Evolutionary conservation across 2,329 filamentous ascomycete genomes (phyloP).

Genomic region (Calonectria montana): DNA sequence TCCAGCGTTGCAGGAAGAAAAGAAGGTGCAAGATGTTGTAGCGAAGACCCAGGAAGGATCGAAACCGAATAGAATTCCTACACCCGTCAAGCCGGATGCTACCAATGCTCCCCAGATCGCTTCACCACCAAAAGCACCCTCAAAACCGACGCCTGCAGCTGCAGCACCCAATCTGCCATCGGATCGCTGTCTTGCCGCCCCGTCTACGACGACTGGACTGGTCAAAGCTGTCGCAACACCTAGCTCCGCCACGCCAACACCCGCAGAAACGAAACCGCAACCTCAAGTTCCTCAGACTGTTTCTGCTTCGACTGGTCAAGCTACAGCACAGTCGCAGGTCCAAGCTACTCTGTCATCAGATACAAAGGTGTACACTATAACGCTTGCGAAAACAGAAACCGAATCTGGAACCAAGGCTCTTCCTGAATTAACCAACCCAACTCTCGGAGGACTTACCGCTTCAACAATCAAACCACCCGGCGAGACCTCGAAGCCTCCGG

Average conservation of each 20-base stretch:
- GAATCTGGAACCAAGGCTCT: constrained; percentile 13
- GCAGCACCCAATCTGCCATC: background rate
- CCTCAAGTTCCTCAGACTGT: background rate
- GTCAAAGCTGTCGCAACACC: constrained; percentile 28
- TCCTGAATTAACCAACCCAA: constrained; percentile 11
- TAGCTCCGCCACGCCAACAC: constrained; percentile 19
- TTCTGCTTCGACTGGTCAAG: background rate
- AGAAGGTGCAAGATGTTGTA: constrained; percentile 11
- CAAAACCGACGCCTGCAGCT: constrained; percentile 19
- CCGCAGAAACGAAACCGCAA: constrained; percentile 8
- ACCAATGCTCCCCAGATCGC: constrained; percentile 17
- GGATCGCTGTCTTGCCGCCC: background rate
- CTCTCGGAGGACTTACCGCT: constrained; percentile 8
- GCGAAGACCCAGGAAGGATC: constrained; percentile 23
- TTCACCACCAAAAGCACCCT: constrained; percentile 24
- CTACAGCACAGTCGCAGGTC: constrained; percentile 29
- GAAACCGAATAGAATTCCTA: constrained; percentile 24
- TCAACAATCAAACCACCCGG: constrained; percentile 49
- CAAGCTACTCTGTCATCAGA: constrained; percentile 49
- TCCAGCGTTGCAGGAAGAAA: constrained; percentile 21
- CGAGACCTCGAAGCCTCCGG: constrained; percentile 52
- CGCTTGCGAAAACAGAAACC: constrained; percentile 15
- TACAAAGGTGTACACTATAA: constrained; percentile 43
- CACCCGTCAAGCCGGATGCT: constrained; percentile 25
- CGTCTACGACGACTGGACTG: constrained; percentile 15